These are phyloP conservation scores for Fusarium circinatum DNA, from an alignment of 2,329 filamentous ascomycete species.

Conservation along the genomic window DNA sequence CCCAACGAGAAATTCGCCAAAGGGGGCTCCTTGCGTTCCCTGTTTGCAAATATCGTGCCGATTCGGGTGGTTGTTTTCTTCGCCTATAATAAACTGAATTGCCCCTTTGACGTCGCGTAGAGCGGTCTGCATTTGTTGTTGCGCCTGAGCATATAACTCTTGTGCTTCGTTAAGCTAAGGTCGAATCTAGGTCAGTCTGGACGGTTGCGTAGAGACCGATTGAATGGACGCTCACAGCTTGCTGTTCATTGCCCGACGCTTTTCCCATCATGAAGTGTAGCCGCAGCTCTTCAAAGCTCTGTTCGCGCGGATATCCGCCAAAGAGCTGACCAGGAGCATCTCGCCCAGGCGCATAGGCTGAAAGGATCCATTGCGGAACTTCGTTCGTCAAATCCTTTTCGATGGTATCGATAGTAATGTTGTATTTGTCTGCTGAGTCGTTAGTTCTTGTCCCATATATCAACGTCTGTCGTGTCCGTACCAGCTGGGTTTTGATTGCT, in stretches of 20 bases:
- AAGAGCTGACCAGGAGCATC: conserved; percentile 86
- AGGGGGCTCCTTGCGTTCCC: conserved; percentile 55
- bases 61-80: conserved; percentile 78
- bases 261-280: conserved; percentile 73
- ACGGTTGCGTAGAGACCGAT: not conserved
- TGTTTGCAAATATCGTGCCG: conserved; percentile 71
- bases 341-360: conserved; percentile 81
- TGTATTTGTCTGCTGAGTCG: conserved; percentile 53
- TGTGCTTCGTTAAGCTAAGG: conserved; percentile 69
- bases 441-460: conserved; percentile 17
- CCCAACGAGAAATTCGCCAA: conserved; percentile 57
- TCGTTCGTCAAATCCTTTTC: conserved; percentile 75
- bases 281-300: conserved; percentile 89
- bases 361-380: conserved; percentile 85
- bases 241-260: conserved; percentile 67
- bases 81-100: conserved; percentile 73
- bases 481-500: conserved; percentile 34
- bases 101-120: conserved; percentile 77
- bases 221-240: conserved; percentile 55
- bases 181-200: conserved; percentile 31
- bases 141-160: conserved; percentile 69
- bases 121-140: conserved; percentile 78
- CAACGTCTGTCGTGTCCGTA: conserved; percentile 9
- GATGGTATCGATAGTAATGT: conserved; percentile 68
- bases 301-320: conserved; percentile 80